Base-by-base conservation (phyloP, 257 asterid species). In the Misopates orontium region DNA sequence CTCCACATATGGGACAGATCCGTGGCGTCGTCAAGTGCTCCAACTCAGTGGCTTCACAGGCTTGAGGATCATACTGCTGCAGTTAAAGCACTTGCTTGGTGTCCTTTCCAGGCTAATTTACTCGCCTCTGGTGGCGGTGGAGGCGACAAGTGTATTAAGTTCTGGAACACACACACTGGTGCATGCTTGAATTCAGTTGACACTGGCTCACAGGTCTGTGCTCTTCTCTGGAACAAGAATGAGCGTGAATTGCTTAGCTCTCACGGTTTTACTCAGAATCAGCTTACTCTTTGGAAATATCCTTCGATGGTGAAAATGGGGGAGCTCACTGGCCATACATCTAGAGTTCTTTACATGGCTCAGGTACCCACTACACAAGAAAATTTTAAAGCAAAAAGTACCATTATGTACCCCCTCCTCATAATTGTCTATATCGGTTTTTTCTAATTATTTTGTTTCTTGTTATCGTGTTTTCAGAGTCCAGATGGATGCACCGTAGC, bases 61-160 rank as follows among this genome's bases (percentile, higher is more conserved):
- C 83, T 92, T 1, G 96, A 87, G 78, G 97, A 92, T 12, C 98
- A 92, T 40, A 89, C 91, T 0, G 95, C 96, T 48, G 98, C 97
- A 10, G 97, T 92, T 20, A 92, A 92, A 69, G 98, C 98, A 14
- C 97, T 92, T 4, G 96, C 98, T 4, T 92, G 98, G 98, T 92
- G 98, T 64, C 97, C 98, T 8, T 92, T 89, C 70, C 98, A 92
- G 75, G 86, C 83, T 15, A 92, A 92, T 57, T 74, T 92, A 44
- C 68, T 92, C 76, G 97, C 97, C 28, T 82, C 96, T 0, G 98
- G 98, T 54, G 98, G 96, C 19, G 97, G 97, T 17, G 96, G 93
- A 1, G 89, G 89, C 4, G 98, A 92, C 47, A 78, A 85, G 76
- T 79, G 86, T 73, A 89, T 92, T 11, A 92, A 87, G 67, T 82